Conservation (phyloP, 169 alveolate species). For the Neospora caninum region DNA sequence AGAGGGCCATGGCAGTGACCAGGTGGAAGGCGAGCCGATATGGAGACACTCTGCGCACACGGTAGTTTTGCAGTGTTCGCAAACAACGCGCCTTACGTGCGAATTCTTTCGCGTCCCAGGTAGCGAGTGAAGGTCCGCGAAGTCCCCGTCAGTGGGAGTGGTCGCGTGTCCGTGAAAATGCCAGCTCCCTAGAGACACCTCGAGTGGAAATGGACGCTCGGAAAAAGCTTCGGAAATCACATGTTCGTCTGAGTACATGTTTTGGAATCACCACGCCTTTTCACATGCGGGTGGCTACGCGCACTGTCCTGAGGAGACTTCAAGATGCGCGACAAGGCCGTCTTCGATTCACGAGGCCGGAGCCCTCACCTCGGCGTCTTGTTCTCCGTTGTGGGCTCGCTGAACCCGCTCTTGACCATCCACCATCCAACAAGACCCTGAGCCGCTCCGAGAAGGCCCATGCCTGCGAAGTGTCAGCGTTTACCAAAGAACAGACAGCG, state of each 20-base stretch:
- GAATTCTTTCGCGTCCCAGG: not conserved
- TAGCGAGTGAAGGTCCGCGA: not conserved
- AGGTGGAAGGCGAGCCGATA: constrained; percentile 67
- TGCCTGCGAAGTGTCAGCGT: constrained; percentile 16
- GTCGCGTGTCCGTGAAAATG: not conserved
- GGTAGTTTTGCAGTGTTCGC: too few relatives aligned
- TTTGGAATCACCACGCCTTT: too few relatives aligned
- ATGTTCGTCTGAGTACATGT: too few relatives aligned
- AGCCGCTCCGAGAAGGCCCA: constrained; percentile 53
- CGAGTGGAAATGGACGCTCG: not conserved
- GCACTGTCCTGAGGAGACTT: too few relatives aligned
- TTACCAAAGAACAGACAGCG: not conserved
- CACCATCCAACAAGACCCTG: constrained; percentile 74
- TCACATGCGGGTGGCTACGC: too few relatives aligned
- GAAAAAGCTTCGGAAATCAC: too few relatives aligned
- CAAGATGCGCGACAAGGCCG: too few relatives aligned
- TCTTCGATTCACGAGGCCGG: not conserved
- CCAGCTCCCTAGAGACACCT: not conserved
- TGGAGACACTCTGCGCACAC: constrained; percentile 63
- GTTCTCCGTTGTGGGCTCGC: constrained; percentile 56
- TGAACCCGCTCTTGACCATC: constrained; percentile 70
- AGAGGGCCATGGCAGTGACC: constrained; percentile 60
- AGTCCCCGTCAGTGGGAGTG: not conserved
- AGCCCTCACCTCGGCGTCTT: constrained; percentile 31
- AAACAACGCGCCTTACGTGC: not conserved